Base-by-base conservation (phyloP, 2,329 filamentous ascomycete genomes). In the Colletotrichum navitas region DNA sequence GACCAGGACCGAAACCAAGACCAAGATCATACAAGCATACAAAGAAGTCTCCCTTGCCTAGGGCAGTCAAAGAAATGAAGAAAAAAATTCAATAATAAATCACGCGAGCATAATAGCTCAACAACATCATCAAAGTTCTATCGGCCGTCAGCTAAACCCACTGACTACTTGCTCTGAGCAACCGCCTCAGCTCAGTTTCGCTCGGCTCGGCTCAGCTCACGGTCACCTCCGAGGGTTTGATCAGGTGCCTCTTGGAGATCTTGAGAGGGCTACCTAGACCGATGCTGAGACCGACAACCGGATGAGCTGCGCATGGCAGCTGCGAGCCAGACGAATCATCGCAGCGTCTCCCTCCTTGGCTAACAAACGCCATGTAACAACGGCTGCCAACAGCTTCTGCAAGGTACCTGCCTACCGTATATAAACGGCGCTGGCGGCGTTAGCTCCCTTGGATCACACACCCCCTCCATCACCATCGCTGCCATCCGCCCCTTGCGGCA, bases 271-370 rank as follows among this genome's bases (percentile, higher is more conserved):
- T n/a, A 43, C 41, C 43, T 12, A 59, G 34, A 29, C 51, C 34
- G 64, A 39, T 68, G 29, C 58, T 52, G 58, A 21, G 63, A 62
- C 55, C 51, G 47, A 54, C 41, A 51, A 71, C 63, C 65, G 54
- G 68, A 71, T 45, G 68, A 52, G 64, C 34, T 63, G 45, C 68
- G 59, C 68, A 68, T 68, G 68, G 64, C 64, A 71, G 18, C 16
- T 59, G 45, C 12, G 41, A 47, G 63, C 68, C 64, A 68, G 68
- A 68, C 68, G 68, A 71, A 71, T 71, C 68, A 63, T 71, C 68
- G n/a, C 68, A 41, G 51, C 62, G 39, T 41, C 59, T 39, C 21
- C 47, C 49, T 66, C 32, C 34, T 41, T 43, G 59, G 47, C 45
- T 54, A 43, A 63, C 60, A 54, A 29, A 49, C 36, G 18, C 45